phyloP scores from a whole-genome alignment of 2,329 filamentous ascomycete genomes.

The Alternaria ethzedia region DNA sequence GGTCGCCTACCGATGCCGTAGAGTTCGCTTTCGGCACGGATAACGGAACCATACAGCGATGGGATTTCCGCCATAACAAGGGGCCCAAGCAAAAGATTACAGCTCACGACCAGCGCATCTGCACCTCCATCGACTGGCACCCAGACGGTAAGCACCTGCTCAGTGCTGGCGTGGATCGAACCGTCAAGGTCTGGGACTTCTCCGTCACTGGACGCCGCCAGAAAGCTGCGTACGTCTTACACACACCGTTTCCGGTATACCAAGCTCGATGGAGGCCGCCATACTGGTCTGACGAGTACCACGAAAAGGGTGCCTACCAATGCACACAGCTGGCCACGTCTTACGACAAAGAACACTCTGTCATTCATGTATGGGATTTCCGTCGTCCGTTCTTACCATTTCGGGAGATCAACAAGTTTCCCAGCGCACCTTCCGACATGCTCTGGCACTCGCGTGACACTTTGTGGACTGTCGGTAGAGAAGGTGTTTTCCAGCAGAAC shows the following conservation, averaged over 20 bases:
- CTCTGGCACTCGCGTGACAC: constrained; percentile 69
- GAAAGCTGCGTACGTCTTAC: constrained; percentile 64
- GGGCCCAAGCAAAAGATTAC: constrained; percentile 65
- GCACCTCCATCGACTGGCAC: constrained; percentile 70
- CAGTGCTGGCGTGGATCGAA: constrained; percentile 67
- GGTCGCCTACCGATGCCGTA: constrained; percentile 68
- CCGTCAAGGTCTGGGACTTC: constrained; percentile 70
- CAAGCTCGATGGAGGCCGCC: constrained; percentile 69
- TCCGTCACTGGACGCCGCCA: constrained; percentile 62
- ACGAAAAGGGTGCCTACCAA: constrained; percentile 61
- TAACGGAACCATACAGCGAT: constrained; percentile 67
- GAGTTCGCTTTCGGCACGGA: constrained; percentile 71
- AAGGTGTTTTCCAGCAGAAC: constrained; percentile 67
- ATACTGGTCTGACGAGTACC: constrained; percentile 60
- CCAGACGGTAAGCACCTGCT: constrained; percentile 69
- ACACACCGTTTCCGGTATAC: constrained; percentile 66
- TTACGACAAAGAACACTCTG: constrained; percentile 66
- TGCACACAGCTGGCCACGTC: constrained; percentile 68
- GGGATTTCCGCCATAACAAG: constrained; percentile 66
- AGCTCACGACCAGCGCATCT: constrained; percentile 64
- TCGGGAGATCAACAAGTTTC: constrained; percentile 64
- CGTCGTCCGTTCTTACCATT: constrained; percentile 67
- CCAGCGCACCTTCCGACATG: constrained; percentile 63
- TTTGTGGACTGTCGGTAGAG: constrained; percentile 68
- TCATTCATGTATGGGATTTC: constrained; percentile 70